Evolutionary conservation across 148 eudicot genomes (phyloP).

Genomic region (Mesembryanthemum crystallinum): DNA sequence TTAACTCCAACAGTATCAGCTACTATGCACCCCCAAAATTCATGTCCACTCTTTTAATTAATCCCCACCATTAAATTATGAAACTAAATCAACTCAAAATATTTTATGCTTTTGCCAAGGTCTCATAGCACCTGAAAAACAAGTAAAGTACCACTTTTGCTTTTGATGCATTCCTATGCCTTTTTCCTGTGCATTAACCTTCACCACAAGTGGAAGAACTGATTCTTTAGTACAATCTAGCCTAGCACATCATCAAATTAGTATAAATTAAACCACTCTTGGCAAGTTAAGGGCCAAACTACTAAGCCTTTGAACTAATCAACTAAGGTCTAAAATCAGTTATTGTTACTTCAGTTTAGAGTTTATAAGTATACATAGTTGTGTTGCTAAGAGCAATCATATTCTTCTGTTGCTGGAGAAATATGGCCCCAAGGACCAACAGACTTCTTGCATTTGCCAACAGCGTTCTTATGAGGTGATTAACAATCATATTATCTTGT

Average conservation of each 20-base stretch:
- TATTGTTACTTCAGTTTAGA: background rate
- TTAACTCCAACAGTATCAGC: too few relatives aligned
- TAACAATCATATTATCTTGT: background rate
- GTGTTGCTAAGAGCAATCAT: background rate
- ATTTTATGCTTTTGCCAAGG: too few relatives aligned
- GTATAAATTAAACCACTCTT: background rate
- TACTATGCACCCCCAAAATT: too few relatives aligned
- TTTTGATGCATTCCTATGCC: background rate
- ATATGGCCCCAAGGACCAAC: background rate
- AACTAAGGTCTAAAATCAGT: background rate
- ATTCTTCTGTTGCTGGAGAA: background rate
- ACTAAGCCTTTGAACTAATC: background rate
- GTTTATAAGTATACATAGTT: too few relatives aligned
- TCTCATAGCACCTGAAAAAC: too few relatives aligned
- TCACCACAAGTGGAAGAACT: background rate
- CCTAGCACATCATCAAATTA: background rate
- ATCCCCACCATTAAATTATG: too few relatives aligned
- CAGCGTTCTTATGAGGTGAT: background rate
- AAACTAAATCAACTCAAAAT: too few relatives aligned
- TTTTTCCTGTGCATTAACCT: background rate
- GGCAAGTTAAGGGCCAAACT: background rate
- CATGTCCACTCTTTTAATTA: too few relatives aligned
- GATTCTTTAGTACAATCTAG: too few relatives aligned
- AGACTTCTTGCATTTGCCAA: background rate
- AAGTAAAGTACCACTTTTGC: too few relatives aligned